Evolutionary conservation across 495 filamentous ascomycete species (phyloP).

Genomic region (Trichocladium uniseriatum): DNA sequence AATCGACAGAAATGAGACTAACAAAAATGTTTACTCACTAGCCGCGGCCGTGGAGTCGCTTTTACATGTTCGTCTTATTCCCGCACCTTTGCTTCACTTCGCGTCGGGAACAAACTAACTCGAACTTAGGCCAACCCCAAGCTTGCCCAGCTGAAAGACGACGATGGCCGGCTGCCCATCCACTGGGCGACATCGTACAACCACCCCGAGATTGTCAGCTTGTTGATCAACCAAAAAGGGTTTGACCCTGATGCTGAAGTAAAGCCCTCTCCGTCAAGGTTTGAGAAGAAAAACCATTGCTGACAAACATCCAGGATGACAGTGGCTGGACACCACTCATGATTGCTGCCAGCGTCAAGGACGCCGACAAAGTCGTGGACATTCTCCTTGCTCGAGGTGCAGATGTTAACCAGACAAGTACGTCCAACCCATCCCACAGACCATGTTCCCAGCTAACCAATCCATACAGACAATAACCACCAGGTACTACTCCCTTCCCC

Average conservation of each 20-base stretch:
- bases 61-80: slow-evolving; percentile 48
- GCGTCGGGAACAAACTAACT: slow-evolving; percentile 12
- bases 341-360: slow-evolving; percentile 77
- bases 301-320: slow-evolving; percentile 51
- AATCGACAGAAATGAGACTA: slow-evolving; percentile 1
- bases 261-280: too few relatives aligned
- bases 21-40: slow-evolving; percentile 19
- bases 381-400: slow-evolving; percentile 71
- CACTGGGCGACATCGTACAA: slow-evolving; percentile 94
- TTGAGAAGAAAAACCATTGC: not conserved
- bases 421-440: not conserved
- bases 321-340: slow-evolving; percentile 91
- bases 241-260: slow-evolving; percentile 88
- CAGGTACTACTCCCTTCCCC: slow-evolving; percentile 6
- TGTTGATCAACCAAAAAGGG: slow-evolving; percentile 56
- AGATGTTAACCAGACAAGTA: slow-evolving; percentile 74
- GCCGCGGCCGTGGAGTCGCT: slow-evolving; percentile 62
- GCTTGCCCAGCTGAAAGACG: slow-evolving; percentile 63
- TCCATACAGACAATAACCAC: slow-evolving; percentile 9
- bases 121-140: slow-evolving; percentile 65
- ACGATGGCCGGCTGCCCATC: slow-evolving; percentile 83
- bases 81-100: too few relatives aligned
- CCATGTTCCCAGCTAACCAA: not conserved
- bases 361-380: slow-evolving; percentile 58
- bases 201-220: slow-evolving; percentile 59